These are phyloP conservation scores for Phytophthora kernoviae DNA, from an alignment of 352 stramenopile species.

Conservation along the genomic window DNA sequence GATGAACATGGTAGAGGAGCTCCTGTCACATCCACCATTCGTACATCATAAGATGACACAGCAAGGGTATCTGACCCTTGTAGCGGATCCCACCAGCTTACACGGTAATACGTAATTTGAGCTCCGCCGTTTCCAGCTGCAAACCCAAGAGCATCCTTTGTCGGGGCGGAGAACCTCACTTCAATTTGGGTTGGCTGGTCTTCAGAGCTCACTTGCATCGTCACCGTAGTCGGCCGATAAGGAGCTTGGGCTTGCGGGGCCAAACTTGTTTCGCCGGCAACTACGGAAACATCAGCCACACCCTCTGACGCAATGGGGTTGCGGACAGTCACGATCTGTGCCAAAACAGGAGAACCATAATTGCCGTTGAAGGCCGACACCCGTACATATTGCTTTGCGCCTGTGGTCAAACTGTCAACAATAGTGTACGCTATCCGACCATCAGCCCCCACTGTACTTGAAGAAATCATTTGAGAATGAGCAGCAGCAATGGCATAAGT, in stretches of 20 bases:
- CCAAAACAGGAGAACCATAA: conserved; percentile 70
- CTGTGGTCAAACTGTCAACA: conserved; percentile 62
- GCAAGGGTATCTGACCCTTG: conserved; percentile 41
- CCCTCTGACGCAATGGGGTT: conserved; percentile 22
- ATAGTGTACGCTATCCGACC: conserved; percentile 76
- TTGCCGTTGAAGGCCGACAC: conserved; percentile 91
- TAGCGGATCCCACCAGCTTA: conserved; percentile 62
- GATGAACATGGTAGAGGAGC: conserved; percentile 34
- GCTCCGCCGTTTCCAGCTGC: conserved; percentile 51
- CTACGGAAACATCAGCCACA: conserved; percentile 10
- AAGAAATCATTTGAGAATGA: conserved; percentile 56
- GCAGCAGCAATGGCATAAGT: conserved; percentile 54
- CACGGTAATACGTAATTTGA: conserved; percentile 64
- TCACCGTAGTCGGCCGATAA: conserved; percentile 71
- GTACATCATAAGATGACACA: conserved; percentile 55
- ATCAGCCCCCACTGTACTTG: conserved; percentile 19
- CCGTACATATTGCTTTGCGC: conserved; percentile 85
- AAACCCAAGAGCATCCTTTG: conserved; percentile 72
- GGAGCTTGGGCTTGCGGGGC: conserved; percentile 56
- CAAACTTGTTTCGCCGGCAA: conserved; percentile 36
- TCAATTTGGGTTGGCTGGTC: conserved; percentile 83
- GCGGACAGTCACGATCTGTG: conserved; percentile 38
- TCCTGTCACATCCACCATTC: conserved; percentile 43
- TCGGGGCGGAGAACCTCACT: conserved; percentile 73
- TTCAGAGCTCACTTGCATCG: conserved; percentile 74